Percentiles rank a stretch among this genome's conserved stretches.
Conservation (phyloP, 345 rosid genomes). For the Citrus maxima region DNA sequence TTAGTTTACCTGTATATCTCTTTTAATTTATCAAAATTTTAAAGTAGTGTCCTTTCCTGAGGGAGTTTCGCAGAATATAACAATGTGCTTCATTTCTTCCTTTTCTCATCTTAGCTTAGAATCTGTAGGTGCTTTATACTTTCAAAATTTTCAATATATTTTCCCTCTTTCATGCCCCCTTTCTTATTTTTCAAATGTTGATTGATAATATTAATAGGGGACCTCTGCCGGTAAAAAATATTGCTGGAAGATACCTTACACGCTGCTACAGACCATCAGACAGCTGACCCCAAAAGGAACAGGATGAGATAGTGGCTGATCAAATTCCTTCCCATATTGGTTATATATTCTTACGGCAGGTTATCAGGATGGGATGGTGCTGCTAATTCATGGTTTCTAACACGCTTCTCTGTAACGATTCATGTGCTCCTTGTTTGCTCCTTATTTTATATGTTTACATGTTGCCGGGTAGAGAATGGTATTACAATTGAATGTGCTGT, state of each 20-base stretch:
- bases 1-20: background rate
- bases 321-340: slow-evolving; percentile 7
- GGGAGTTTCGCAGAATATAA: background rate
- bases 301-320: background rate
- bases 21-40: background rate
- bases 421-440: background rate
- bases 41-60: background rate
- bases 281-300: background rate
- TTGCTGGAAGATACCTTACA: slow-evolving; percentile 20
- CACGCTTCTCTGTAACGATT: background rate
- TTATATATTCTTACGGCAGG: background rate
- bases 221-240: slow-evolving; percentile 16
- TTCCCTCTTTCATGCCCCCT: background rate
- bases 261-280: slow-evolving; percentile 22
- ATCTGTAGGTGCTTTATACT: background rate
- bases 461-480: background rate
- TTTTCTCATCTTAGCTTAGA: background rate
- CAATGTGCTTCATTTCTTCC: background rate
- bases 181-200: background rate
- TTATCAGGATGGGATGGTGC: background rate
- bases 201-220: slow-evolving; percentile 11
- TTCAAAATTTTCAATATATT: background rate
- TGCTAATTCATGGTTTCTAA: background rate
- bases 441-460: background rate
- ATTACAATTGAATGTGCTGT: background rate